Percentiles rank a stretch among this genome's conserved stretches.
Conservation (phyloP, 2,329 filamentous ascomycete genomes). For the Fusarium sp. region DNA sequence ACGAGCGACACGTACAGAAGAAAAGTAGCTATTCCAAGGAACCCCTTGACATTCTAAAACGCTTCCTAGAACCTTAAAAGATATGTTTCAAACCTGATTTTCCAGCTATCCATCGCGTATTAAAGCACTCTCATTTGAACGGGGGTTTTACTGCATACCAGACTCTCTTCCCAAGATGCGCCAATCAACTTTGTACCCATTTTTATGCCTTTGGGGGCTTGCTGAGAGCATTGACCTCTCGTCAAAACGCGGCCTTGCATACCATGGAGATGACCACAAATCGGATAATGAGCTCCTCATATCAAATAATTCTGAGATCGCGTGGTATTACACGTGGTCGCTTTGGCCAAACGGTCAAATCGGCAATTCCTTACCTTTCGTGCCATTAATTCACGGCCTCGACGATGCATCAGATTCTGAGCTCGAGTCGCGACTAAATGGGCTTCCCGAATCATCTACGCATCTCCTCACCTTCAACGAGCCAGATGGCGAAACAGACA, state of each 20-base stretch:
- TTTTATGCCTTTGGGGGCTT: constrained; percentile 1
- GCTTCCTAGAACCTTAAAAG: not conserved
- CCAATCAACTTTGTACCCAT: not conserved
- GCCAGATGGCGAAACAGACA: constrained; percentile 51
- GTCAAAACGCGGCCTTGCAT: constrained; percentile 40
- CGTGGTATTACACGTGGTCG: constrained; percentile 57
- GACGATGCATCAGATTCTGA: constrained; percentile 44
- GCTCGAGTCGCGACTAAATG: constrained; percentile 40
- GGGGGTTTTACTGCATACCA: not conserved
- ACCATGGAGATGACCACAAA: constrained; percentile 37
- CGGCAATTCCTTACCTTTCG: constrained; percentile 44
- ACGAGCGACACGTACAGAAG: constrained; percentile 12
- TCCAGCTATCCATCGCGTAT: not conserved
- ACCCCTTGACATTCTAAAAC: constrained; percentile 27
- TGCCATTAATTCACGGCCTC: constrained; percentile 52
- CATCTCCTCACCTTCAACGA: constrained; percentile 55
- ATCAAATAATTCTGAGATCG: constrained; percentile 49
- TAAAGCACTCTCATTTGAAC: not conserved
- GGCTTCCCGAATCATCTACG: constrained; percentile 47
- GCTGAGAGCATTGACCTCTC: constrained; percentile 17
- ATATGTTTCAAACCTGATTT: constrained; percentile 25
- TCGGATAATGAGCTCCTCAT: constrained; percentile 49
- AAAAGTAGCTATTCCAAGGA: constrained; percentile 10
- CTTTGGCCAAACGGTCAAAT: constrained; percentile 42
- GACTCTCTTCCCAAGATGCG: constrained; percentile 5